Percentiles rank a stretch among this genome's conserved stretches.
These are phyloP conservation scores for Oxyria digyna DNA, from an alignment of 148 eudicot species.

Conservation along the genomic window DNA sequence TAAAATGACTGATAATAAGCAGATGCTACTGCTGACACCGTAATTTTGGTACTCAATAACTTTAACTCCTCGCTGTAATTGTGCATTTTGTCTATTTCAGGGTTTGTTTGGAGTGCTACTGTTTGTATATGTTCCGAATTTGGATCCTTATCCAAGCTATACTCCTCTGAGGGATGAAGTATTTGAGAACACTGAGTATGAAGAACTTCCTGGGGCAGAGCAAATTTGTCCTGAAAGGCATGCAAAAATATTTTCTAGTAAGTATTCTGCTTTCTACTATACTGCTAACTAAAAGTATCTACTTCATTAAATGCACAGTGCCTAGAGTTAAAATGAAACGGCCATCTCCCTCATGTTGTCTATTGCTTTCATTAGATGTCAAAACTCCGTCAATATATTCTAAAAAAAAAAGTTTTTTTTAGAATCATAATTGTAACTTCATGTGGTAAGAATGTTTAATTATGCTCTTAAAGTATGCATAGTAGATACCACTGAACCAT, in stretches of 20 bases:
- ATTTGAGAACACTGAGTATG: slow-evolving; percentile 51
- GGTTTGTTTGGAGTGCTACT: slow-evolving; percentile 71
- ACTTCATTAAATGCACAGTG: neutral
- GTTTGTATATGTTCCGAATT: slow-evolving; percentile 49
- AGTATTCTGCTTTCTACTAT: slow-evolving; percentile 10
- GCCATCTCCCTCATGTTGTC: neutral
- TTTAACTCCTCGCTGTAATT: neutral
- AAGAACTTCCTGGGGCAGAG: slow-evolving; percentile 89
- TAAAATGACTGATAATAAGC: neutral
- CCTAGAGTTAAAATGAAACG: neutral
- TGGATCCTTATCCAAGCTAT: slow-evolving; percentile 94
- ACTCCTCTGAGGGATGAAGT: slow-evolving; percentile 43
- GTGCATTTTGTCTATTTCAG: slow-evolving; percentile 25
- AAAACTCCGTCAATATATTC: neutral
- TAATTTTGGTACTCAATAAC: neutral
- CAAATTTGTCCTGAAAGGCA: slow-evolving; percentile 81
- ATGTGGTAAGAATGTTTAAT: neutral
- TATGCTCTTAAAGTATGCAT: too few species aligned
- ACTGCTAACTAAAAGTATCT: neutral
- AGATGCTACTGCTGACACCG: neutral
- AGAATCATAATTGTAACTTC: neutral
- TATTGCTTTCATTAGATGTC: neutral
- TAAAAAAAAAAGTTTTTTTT: neutral
- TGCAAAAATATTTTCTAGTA: slow-evolving; percentile 69
- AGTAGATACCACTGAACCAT: too few species aligned